Evolutionary conservation across 2,329 filamentous ascomycete genomes (phyloP).

Genomic region (Helotiales sp.): DNA sequence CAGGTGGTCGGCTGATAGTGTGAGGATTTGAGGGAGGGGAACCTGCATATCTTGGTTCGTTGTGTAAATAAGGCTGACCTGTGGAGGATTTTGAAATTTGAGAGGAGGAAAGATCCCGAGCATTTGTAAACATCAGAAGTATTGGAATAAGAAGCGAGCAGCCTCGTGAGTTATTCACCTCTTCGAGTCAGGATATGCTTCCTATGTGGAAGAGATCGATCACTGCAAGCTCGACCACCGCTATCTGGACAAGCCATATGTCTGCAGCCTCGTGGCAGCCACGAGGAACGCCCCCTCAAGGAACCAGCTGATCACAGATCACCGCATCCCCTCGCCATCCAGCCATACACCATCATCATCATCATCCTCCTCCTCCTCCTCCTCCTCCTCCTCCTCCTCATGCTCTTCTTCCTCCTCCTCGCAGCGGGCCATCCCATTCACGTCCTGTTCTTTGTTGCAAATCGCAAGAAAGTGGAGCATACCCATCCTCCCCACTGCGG

Average conservation of each 20-base stretch:
- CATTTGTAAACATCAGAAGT: too few species aligned
- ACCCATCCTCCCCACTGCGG: not conserved
- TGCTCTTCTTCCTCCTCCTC: too few species aligned
- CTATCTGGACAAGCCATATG: not conserved
- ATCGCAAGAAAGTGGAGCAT: slow-evolving; percentile 13
- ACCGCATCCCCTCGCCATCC: not conserved
- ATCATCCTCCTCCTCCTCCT: not conserved
- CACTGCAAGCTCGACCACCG: too few species aligned
- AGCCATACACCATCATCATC: too few species aligned
- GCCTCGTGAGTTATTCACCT: too few species aligned
- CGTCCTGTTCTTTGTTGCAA: slow-evolving; percentile 11
- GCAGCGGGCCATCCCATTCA: not conserved
- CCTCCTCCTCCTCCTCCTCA: not conserved
- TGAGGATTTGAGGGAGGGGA: not conserved
- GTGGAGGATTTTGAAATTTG: too few species aligned
- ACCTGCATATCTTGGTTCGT: not conserved
- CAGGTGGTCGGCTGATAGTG: not conserved
- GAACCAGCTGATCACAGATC: not conserved
- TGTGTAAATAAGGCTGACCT: not conserved
- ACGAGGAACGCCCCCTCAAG: not conserved
- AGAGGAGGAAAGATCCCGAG: too few species aligned
- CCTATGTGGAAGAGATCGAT: too few species aligned
- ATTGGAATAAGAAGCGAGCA: too few species aligned
- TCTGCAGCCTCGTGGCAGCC: not conserved
- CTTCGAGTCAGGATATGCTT: too few species aligned